These are phyloP conservation scores for Botrytis medusae DNA, from an alignment of 2,329 filamentous ascomycete species.

Conservation along the genomic window DNA sequence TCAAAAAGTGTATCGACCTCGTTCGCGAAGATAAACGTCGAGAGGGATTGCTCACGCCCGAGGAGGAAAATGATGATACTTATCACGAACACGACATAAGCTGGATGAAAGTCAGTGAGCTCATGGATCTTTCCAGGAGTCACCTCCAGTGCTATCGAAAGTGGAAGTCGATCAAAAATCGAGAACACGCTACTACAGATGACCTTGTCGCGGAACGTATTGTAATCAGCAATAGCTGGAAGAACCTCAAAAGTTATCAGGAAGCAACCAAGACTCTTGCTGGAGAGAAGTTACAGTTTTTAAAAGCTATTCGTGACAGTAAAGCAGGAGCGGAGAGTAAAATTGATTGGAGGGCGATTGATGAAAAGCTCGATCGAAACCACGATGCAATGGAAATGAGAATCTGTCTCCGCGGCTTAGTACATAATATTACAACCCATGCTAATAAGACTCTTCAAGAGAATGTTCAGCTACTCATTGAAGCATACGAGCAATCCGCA, in stretches of 20 bases:
- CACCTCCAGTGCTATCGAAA: conserved; percentile 68
- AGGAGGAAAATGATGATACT: conserved; percentile 32
- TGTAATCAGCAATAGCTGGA: conserved; percentile 43
- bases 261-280: conserved; percentile 46
- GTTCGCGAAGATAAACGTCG: conserved; percentile 45
- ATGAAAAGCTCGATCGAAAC: conserved; percentile 44
- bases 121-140: conserved; percentile 61
- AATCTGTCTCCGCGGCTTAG: conserved; percentile 36
- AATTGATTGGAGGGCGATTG: conserved; percentile 52
- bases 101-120: conserved; percentile 63
- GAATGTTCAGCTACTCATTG: conserved; percentile 32
- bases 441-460: conserved; percentile 38
- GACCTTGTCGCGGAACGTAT: conserved; percentile 24
- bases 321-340: conserved; percentile 46
- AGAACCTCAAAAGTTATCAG: conserved; percentile 46
- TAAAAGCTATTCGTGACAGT: conserved; percentile 46
- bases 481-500: conserved; percentile 31
- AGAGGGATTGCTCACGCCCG: conserved; percentile 35
- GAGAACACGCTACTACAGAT: conserved; percentile 31
- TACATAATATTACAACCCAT: conserved; percentile 31
- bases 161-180: conserved; percentile 55
- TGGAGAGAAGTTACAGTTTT: conserved; percentile 47
- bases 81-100: conserved; percentile 56
- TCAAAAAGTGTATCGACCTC: conserved; percentile 52
- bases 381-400: conserved; percentile 40